Conservation (phyloP, 1,284 basidiomycete species). For the Athelia sp. region DNA sequence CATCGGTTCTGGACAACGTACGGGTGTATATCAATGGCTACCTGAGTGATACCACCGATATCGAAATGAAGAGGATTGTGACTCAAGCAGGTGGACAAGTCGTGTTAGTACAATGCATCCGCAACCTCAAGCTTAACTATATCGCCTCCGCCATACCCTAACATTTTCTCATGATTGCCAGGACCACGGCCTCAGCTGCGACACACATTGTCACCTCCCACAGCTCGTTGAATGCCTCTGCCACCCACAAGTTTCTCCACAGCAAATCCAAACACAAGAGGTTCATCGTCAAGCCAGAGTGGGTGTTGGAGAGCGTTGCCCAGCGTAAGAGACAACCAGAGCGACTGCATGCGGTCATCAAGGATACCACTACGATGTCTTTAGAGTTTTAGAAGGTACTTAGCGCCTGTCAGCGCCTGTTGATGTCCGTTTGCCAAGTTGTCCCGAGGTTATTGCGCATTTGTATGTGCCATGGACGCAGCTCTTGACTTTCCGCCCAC, state of each 20-base stretch:
- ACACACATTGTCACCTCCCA: conserved; percentile 73
- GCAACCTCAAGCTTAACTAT: too few species aligned
- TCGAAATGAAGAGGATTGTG: conserved; percentile 65
- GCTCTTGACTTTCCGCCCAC: too few species aligned
- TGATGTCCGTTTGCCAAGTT: too few species aligned
- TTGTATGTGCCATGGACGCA: too few species aligned
- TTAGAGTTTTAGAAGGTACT: too few species aligned
- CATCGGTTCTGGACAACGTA: conserved; percentile 37
- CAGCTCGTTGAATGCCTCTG: conserved; percentile 52
- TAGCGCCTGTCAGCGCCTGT: too few species aligned
- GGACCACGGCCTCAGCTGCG: conserved; percentile 48
- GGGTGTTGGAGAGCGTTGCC: conserved; percentile 62
- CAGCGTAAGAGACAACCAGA: conserved; percentile 54
- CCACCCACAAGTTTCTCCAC: conserved; percentile 56
- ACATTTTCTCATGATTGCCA: conserved; percentile 18
- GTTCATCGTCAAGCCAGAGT: conserved; percentile 65
- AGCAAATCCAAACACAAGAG: conserved; percentile 38
- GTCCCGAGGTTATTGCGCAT: too few species aligned
- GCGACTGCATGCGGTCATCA: conserved; percentile 46
- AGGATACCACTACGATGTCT: conserved; percentile 26
- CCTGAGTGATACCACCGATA: conserved; percentile 62
- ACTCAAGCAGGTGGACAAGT: conserved; percentile 50
- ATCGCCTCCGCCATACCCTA: too few species aligned
- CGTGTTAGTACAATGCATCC: conserved; percentile 30
- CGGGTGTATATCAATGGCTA: conserved; percentile 65